Base-by-base conservation (phyloP, 73 alveolate species). In the Tetrahymena thermophila region DNA sequence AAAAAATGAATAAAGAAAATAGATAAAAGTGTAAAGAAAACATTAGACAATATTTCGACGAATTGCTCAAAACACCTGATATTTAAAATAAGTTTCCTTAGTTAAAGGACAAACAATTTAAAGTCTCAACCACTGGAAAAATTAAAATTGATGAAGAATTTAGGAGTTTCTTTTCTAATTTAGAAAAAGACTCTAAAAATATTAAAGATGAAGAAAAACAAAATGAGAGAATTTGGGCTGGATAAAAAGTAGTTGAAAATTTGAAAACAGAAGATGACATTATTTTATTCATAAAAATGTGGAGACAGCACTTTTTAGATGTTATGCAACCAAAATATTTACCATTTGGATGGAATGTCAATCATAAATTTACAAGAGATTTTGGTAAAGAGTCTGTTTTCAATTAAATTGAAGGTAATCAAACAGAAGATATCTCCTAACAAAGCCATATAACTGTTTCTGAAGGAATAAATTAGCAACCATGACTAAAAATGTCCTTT, bases 321-420 rank as follows among this genome's bases (percentile, higher is more conserved):
- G 95, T 98, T 34, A 97, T 98, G 98, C 94, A 98, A 94, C 99
- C 99, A 13, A 95, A 98, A 94, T 98, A 89, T 94, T 95, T 99
- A 89, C 99, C 99, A 44, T 56, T 93, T 42, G 98, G 97, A 83
- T 99, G 99, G 99, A 96, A 98, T 42, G 98, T 98, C 35, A 98
- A 99, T 94, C 99, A 99, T 97, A 97, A 96, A 93, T 97, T 99
- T 56, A 97, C 96, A 85, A 97, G 99, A 95, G 96, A 98, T 17
- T 98, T 98, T 96, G 99, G 99, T 40, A 96, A 94, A 94, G 43
- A 89, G 1, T 93, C 97, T 6, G 43, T 95, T 11, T 95, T 71
- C 35, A 50, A 50, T 89, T n/a, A 95, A 6, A 31, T 42, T 16
- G 55, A 50, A 95, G 6, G 13, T 25, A 31, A 71, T 3, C 2